A percentile compares a stretch with the other conserved stretches of the same genome.
phyloP scores from a whole-genome alignment of 2,329 filamentous ascomycete species.

The Exophiala lecanii-corni region DNA sequence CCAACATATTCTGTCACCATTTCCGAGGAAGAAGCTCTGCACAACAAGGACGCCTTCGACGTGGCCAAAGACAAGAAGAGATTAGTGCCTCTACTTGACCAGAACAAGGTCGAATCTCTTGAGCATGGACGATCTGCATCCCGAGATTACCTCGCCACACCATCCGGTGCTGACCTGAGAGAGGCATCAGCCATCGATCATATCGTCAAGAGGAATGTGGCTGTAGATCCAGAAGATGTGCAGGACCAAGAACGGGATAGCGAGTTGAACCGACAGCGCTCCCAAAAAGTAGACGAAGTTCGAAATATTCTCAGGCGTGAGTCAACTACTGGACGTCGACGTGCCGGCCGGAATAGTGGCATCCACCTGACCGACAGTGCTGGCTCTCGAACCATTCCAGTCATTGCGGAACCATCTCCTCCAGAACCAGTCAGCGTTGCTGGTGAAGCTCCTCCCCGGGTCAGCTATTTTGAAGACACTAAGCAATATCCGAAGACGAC shows the following conservation, averaged over 20 bases:
- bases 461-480: slow-evolving; percentile 25
- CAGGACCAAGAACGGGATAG: slow-evolving; percentile 17
- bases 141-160: slow-evolving; percentile 1
- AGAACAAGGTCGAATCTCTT: slow-evolving; percentile 6
- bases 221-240: slow-evolving; percentile 18
- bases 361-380: slow-evolving; percentile 8
- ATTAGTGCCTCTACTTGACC: slow-evolving; percentile 50
- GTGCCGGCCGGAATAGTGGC: slow-evolving; percentile 24
- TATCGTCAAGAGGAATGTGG: slow-evolving; percentile 16
- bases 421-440: slow-evolving; percentile 7
- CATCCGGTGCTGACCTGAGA: slow-evolving; percentile 17
- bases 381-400: slow-evolving; percentile 21
- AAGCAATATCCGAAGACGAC: slow-evolving; percentile 13
- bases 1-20: slow-evolving; percentile 78
- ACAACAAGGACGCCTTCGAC: slow-evolving; percentile 57
- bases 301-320: slow-evolving; percentile 32
- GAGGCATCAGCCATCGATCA: slow-evolving; percentile 16
- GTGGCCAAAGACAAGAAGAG: slow-evolving; percentile 61
- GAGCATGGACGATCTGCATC: slow-evolving; percentile 2
- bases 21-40: slow-evolving; percentile 60
- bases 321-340: slow-evolving; percentile 38
- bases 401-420: slow-evolving; percentile 18
- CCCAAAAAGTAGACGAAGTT: slow-evolving; percentile 25
- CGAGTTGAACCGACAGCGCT: slow-evolving; percentile 21
- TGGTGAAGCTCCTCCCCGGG: neutral